Base-by-base conservation (phyloP, 2,329 filamentous ascomycete species). In the Ramichloridium luteum region DNA sequence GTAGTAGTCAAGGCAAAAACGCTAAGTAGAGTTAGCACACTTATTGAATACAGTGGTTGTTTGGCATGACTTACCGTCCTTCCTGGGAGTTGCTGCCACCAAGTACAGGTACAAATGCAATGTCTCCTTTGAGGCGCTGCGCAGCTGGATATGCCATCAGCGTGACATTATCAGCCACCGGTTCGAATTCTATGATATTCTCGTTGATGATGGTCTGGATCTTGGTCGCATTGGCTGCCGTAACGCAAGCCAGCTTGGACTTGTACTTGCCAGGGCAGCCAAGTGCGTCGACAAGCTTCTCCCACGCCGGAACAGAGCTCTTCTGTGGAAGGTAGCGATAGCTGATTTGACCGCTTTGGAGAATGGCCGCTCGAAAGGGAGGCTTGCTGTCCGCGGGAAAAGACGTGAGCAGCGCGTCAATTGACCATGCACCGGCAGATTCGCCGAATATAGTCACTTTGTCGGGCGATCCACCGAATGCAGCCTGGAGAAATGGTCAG, bases 391-490 rank as follows among this genome's bases (percentile, higher is more conserved):
- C 34, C 4, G 38, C 40, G 1, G 44, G 35, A 31, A 36, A 53
- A 13, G 46, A 51, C 2, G 51, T 55, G 10, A 57, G 38, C 2
- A 56, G 40, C 1, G 49, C 42, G 34, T 56, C 51, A 16, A 55
- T 42, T 11, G 43, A 49, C 31, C 48, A 50, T 3, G 45, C 47
- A 11, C 54, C 54, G 9, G 54, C 53, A 6, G 39, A 45, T 34
- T 56, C 50, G 18, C 54, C 54, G 25, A 54, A 55, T n/a, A 55
- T 47, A 5, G 51, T 56, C 18, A 58, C 54, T 27, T 54, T 54
- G n/a, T 40, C 32, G 1, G 54, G 51, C 13, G 54, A 54, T 13
- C 56, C 56, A 22, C 56, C 56, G 27, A 59, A 58, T 1, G 43
- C 43, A 14, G 35, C 36, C n/a, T n/a, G n/a, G n/a, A n/a, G n/a